These are phyloP conservation scores for Debaryomyces prosopidis DNA, from an alignment of 805 yeast genomes.

Conservation along the genomic window DNA sequence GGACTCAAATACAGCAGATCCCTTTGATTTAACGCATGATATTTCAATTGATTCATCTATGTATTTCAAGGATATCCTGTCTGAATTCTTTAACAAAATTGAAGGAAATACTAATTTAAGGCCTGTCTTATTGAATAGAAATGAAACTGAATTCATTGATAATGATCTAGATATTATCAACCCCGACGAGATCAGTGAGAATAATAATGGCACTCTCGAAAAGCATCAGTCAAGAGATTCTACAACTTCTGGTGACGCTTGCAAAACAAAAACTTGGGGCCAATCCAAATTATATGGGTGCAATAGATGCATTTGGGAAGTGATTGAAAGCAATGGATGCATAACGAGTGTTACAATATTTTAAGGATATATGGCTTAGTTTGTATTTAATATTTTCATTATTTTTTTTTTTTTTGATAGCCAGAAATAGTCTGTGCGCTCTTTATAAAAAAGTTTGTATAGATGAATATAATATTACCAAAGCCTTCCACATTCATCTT, in stretches of 20 bases:
- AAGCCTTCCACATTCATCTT: too few species aligned
- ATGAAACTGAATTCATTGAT: conserved; percentile 40
- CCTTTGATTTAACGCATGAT: background rate
- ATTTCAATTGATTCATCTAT: conserved; percentile 18
- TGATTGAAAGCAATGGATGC: conserved; percentile 35
- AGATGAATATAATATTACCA: too few species aligned
- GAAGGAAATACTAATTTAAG: conserved; percentile 12
- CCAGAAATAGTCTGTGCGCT: too few species aligned
- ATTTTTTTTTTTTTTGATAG: too few species aligned
- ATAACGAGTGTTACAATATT: conserved; percentile 39
- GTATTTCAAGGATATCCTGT: conserved; percentile 33
- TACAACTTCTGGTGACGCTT: conserved; percentile 3
- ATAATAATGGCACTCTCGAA: conserved; percentile 1
- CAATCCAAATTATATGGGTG: conserved; percentile 43
- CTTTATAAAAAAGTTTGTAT: too few species aligned
- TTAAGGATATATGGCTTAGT: conserved; percentile 9
- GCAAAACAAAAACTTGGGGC: conserved; percentile 39
- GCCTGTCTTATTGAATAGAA: conserved; percentile 39
- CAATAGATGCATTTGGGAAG: conserved; percentile 43
- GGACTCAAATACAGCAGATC: conserved; percentile 1
- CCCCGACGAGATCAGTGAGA: conserved; percentile 15
- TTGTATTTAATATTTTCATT: too few species aligned
- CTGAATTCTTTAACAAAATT: conserved; percentile 16
- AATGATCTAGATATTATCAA: conserved; percentile 36
- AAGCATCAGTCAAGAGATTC: conserved; percentile 5